Conservation (phyloP, 805 yeast genomes). For the Starmerella davenportii region DNA sequence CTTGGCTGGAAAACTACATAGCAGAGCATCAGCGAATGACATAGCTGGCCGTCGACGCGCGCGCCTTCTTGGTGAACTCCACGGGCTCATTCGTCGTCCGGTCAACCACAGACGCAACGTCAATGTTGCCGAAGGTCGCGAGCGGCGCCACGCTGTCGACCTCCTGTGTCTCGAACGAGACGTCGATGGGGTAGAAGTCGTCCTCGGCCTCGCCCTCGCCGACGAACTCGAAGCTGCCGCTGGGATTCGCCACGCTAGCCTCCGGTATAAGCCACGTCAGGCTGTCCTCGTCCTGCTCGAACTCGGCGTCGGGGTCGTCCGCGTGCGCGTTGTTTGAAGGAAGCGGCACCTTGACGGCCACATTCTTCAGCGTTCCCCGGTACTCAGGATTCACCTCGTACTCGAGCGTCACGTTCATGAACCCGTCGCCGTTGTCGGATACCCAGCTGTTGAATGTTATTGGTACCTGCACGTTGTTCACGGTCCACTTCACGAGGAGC, state of each 20-base stretch:
- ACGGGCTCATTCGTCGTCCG: slow-evolving; percentile 24
- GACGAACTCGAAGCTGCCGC: slow-evolving; percentile 65
- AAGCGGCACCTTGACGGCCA: slow-evolving; percentile 46
- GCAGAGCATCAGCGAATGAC: too few species aligned
- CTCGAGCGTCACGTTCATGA: slow-evolving; percentile 67
- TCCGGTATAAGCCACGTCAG: slow-evolving; percentile 44
- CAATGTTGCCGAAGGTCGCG: slow-evolving; percentile 47
- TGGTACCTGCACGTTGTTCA: slow-evolving; percentile 40
- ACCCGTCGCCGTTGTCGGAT: slow-evolving; percentile 33
- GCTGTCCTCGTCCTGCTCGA: slow-evolving; percentile 48
- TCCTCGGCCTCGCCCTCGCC: slow-evolving; percentile 66
- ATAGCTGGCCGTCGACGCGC: slow-evolving; percentile 14
- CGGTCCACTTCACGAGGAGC: slow-evolving; percentile 88
- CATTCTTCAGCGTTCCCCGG: slow-evolving; percentile 34
- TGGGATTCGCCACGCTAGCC: slow-evolving; percentile 30
- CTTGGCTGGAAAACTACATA: too few species aligned
- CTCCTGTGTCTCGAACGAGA: slow-evolving; percentile 31
- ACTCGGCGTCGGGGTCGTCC: slow-evolving; percentile 24
- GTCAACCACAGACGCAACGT: slow-evolving; percentile 39
- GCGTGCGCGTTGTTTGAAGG: slow-evolving; percentile 38
- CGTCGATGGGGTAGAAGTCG: slow-evolving; percentile 70
- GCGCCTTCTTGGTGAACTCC: slow-evolving; percentile 11
- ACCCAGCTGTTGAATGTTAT: slow-evolving; percentile 75
- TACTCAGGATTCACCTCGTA: slow-evolving; percentile 48
- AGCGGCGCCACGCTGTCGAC: slow-evolving; percentile 14